phyloP scores from a whole-genome alignment of 805 yeast species.

The Schwanniomyces vanrijiae region DNA sequence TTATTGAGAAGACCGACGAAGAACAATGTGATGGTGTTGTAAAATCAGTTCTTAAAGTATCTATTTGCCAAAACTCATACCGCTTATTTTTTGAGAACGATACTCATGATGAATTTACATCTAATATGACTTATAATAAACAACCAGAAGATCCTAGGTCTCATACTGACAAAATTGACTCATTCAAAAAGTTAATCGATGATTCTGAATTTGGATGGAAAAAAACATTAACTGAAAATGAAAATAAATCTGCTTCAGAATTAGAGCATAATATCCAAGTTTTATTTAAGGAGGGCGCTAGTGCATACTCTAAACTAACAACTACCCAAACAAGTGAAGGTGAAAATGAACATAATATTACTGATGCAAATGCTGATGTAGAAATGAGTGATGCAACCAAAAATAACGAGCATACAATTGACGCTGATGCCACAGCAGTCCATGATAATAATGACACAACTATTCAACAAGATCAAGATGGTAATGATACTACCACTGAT shows the following conservation, averaged over 20 bases:
- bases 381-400: conserved; percentile 6
- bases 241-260: conserved; percentile 21
- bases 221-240: conserved; percentile 40
- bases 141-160: conserved; percentile 24
- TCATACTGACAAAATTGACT: conserved; percentile 29
- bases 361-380: conserved; percentile 5
- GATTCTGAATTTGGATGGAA: conserved; percentile 59
- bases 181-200: conserved; percentile 42
- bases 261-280: conserved; percentile 29
- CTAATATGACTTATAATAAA: conserved; percentile 51
- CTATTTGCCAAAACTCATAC: conserved; percentile 76
- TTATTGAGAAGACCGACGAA: conserved; percentile 53
- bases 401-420: conserved; percentile 22
- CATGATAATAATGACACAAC: conserved; percentile 50
- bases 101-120: conserved; percentile 75
- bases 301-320: conserved; percentile 17
- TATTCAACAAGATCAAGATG: conserved; percentile 45
- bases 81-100: conserved; percentile 77
- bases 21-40: conserved; percentile 63
- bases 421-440: conserved; percentile 50
- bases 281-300: conserved; percentile 43
- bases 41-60: conserved; percentile 71
- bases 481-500: conserved; percentile 48
- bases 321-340: conserved; percentile 5
- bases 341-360: conserved; percentile 5